phyloP scores from a whole-genome alignment of 2,329 filamentous ascomycete species.

The Aspergillus proliferans region DNA sequence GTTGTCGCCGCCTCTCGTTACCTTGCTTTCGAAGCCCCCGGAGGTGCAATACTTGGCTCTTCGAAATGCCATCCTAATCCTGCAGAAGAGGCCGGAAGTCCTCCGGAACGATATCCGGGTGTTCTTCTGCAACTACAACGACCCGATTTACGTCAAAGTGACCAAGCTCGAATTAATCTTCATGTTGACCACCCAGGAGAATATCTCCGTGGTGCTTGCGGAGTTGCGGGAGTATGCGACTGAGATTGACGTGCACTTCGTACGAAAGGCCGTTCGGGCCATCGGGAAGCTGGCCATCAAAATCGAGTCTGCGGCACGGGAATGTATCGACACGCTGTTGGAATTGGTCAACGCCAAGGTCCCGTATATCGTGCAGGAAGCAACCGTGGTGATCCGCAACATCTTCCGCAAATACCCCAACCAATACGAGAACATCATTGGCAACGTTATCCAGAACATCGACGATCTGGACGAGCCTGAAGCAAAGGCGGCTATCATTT shows the following conservation, averaged over 20 bases:
- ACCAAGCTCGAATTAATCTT: conserved; percentile 98
- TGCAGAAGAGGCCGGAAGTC: conserved; percentile 88
- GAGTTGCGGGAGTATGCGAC: conserved; percentile 93
- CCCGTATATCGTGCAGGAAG: conserved; percentile 97
- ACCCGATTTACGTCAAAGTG: conserved; percentile 98
- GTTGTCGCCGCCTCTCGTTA: conserved; percentile 89
- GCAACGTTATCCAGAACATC: conserved; percentile 88
- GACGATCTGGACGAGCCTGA: conserved; percentile 96
- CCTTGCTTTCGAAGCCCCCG: conserved; percentile 86
- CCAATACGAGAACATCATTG: conserved; percentile 96
- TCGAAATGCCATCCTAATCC: conserved; percentile 84
- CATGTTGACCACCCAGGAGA: conserved; percentile 92
- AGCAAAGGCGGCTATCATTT: conserved; percentile 97
- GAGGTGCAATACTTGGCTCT: conserved; percentile 98
- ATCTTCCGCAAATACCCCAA: conserved; percentile 99
- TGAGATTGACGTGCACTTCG: conserved; percentile 97
- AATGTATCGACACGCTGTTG: conserved; percentile 87
- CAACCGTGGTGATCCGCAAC: conserved; percentile 96
- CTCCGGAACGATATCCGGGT: conserved; percentile 94
- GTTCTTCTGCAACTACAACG: conserved; percentile 99
- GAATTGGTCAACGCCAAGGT: conserved; percentile 97
- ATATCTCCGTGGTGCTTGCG: conserved; percentile 90
- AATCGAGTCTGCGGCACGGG: conserved; percentile 84
- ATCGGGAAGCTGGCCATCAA: conserved; percentile 99
- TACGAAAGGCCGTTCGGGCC: conserved; percentile 91